Evolutionary conservation across 768 basidiomycete genomes (phyloP).

Genomic region (Boletus reticulatus): DNA sequence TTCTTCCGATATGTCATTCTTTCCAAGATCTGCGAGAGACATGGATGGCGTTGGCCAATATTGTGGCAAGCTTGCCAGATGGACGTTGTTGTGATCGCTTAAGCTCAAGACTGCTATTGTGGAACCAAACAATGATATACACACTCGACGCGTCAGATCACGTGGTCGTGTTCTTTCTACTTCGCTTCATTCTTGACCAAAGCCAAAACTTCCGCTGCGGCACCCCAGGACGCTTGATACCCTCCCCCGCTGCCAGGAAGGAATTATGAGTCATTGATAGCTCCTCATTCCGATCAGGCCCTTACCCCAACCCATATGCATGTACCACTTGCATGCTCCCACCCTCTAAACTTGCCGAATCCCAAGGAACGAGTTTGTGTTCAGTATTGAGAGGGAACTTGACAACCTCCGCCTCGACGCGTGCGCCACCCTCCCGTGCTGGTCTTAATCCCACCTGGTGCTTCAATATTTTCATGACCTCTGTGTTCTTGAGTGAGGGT

Average conservation of each 20-base stretch:
- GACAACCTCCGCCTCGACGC: slow-evolving; percentile 50
- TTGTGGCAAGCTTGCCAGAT: slow-evolving; percentile 14
- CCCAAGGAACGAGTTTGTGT: slow-evolving; percentile 17
- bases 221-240: slow-evolving; percentile 44
- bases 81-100: slow-evolving; percentile 6
- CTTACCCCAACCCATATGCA: slow-evolving; percentile 61
- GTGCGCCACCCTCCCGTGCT: slow-evolving; percentile 50
- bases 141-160: slow-evolving; percentile 30
- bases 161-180: slow-evolving; percentile 27
- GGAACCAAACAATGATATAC: slow-evolving; percentile 27
- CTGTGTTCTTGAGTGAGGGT: slow-evolving; percentile 33
- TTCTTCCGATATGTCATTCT: slow-evolving; percentile 39
- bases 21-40: slow-evolving; percentile 39
- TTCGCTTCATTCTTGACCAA: slow-evolving; percentile 15
- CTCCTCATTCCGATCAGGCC: not conserved
- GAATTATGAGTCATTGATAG: slow-evolving; percentile 9
- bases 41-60: slow-evolving; percentile 22
- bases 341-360: slow-evolving; percentile 15
- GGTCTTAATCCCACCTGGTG: slow-evolving; percentile 64
- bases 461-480: slow-evolving; percentile 41
- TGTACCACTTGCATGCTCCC: slow-evolving; percentile 43
- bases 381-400: slow-evolving; percentile 31
- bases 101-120: not conserved
- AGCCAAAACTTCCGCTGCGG: slow-evolving; percentile 38
- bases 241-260: slow-evolving; percentile 31